These are phyloP conservation scores for Phialophora tarda DNA, from an alignment of 2,329 filamentous ascomycete genomes.

Conservation along the genomic window DNA sequence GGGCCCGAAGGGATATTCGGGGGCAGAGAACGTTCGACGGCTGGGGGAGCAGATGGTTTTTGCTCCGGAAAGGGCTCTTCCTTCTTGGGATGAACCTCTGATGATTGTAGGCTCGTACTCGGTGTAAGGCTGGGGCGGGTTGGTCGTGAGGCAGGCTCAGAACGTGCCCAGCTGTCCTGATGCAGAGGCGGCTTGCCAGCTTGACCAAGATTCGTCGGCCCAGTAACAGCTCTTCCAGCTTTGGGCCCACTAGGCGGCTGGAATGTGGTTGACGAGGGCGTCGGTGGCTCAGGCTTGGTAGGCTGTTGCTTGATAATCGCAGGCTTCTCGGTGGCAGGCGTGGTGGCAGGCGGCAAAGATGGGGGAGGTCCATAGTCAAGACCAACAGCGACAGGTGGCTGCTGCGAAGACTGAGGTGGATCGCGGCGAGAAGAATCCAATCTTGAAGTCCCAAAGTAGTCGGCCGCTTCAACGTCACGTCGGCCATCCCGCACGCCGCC, in stretches of 20 bases:
- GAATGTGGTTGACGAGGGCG: slow-evolving; percentile 35
- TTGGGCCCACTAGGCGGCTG: slow-evolving; percentile 54
- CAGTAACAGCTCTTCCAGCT: slow-evolving; percentile 44
- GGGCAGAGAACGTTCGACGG: slow-evolving; percentile 33
- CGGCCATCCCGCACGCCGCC: slow-evolving; percentile 30
- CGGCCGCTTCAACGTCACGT: slow-evolving; percentile 36
- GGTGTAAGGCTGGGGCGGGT: slow-evolving; percentile 27
- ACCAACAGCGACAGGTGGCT: slow-evolving; percentile 30
- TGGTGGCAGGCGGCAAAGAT: slow-evolving; percentile 32
- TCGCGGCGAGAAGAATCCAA: slow-evolving; percentile 28
- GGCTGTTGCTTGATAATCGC: slow-evolving; percentile 18
- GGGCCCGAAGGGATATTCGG: slow-evolving; percentile 39
- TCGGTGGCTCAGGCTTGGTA: slow-evolving; percentile 22
- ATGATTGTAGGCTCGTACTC: slow-evolving; percentile 15
- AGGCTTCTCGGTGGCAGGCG: slow-evolving; percentile 33
- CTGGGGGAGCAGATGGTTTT: slow-evolving; percentile 21
- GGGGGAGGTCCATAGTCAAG: slow-evolving; percentile 40
- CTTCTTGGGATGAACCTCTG: slow-evolving; percentile 27
- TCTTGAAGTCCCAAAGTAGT: slow-evolving; percentile 37
- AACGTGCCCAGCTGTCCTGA: slow-evolving; percentile 28
- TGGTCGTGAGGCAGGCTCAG: slow-evolving; percentile 25
- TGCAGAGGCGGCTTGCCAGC: slow-evolving; percentile 25
- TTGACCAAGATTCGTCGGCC: slow-evolving; percentile 15
- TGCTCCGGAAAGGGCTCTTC: slow-evolving; percentile 31
- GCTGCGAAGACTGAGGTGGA: slow-evolving; percentile 26